These are phyloP conservation scores for Botrytis galanthina DNA, from an alignment of 2,329 filamentous ascomycete genomes.

Conservation along the genomic window DNA sequence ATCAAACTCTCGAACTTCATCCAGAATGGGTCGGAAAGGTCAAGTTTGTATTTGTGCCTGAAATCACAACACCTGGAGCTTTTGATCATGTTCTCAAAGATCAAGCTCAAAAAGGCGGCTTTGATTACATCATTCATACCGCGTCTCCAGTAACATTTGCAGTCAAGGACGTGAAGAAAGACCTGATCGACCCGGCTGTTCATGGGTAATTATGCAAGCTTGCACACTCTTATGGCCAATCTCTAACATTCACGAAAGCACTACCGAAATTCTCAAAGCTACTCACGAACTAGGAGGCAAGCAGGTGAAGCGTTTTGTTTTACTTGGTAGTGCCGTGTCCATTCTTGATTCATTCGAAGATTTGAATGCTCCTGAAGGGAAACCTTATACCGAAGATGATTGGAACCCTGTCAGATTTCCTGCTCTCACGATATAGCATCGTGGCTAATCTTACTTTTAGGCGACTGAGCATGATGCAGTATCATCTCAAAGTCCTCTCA, in stretches of 20 bases:
- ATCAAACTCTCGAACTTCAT: slow-evolving; percentile 42
- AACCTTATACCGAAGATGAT: slow-evolving; percentile 50
- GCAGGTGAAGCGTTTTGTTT: slow-evolving; percentile 42
- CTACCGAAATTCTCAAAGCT: slow-evolving; percentile 68
- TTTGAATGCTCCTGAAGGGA: slow-evolving; percentile 48
- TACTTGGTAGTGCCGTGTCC: slow-evolving; percentile 52
- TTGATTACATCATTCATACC: slow-evolving; percentile 57
- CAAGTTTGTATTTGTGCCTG: slow-evolving; percentile 53
- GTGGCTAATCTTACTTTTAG: slow-evolving; percentile 7
- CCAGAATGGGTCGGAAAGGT: slow-evolving; percentile 33
- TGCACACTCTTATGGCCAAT: not conserved
- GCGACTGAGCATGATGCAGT: slow-evolving; percentile 32
- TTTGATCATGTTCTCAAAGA: slow-evolving; percentile 53
- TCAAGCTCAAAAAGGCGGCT: slow-evolving; percentile 56
- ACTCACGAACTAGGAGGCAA: slow-evolving; percentile 54
- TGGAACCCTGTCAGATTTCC: slow-evolving; percentile 48
- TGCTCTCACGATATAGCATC: slow-evolving; percentile 40
- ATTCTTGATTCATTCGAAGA: slow-evolving; percentile 61
- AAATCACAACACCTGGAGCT: slow-evolving; percentile 65
- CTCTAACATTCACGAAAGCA: slow-evolving; percentile 38
- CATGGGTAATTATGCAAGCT: slow-evolving; percentile 39
- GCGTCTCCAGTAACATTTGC: slow-evolving; percentile 52
- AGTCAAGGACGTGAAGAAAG: slow-evolving; percentile 35
- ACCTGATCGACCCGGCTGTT: slow-evolving; percentile 52
- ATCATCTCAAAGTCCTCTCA: slow-evolving; percentile 42